A percentile compares a stretch with the other conserved stretches of the same genome.
phyloP scores from a whole-genome alignment of 306 rosid species.

The Quercus variabilis region DNA sequence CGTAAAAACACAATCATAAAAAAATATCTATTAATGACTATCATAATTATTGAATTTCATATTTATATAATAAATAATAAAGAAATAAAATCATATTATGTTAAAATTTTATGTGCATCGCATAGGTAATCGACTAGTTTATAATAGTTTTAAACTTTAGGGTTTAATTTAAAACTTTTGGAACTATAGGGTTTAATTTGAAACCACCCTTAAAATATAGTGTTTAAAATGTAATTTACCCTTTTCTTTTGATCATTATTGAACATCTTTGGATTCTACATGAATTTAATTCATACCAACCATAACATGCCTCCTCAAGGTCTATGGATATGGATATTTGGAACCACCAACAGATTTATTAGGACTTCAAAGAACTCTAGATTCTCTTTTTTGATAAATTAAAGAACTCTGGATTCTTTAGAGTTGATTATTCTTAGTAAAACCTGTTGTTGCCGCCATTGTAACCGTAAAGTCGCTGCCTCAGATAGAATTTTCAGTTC shows the following conservation, averaged over 20 bases:
- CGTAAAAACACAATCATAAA: too few species aligned
- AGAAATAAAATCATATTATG: too few species aligned
- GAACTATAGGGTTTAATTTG: too few species aligned
- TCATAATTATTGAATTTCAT: too few species aligned
- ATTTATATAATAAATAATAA: too few species aligned
- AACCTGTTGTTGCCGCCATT: slow-evolving; percentile 89
- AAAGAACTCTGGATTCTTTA: background rate
- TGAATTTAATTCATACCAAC: background rate
- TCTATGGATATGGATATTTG: background rate
- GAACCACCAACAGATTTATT: background rate
- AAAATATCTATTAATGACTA: too few species aligned
- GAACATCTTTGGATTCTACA: background rate
- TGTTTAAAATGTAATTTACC: too few species aligned
- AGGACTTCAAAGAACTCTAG: background rate
- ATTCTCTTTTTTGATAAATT: background rate
- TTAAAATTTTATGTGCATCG: too few species aligned
- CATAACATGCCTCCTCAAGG: background rate
- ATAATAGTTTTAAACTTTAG: too few species aligned
- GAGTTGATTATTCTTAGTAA: background rate
- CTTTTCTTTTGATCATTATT: background rate
- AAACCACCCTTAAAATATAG: too few species aligned
- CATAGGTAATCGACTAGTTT: too few species aligned
- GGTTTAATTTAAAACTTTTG: too few species aligned
- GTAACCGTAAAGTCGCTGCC: slow-evolving; percentile 79
- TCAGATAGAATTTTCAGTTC: slow-evolving; percentile 80